Base-by-base conservation (phyloP, 805 yeast species). In the Candida nitratophila region DNA sequence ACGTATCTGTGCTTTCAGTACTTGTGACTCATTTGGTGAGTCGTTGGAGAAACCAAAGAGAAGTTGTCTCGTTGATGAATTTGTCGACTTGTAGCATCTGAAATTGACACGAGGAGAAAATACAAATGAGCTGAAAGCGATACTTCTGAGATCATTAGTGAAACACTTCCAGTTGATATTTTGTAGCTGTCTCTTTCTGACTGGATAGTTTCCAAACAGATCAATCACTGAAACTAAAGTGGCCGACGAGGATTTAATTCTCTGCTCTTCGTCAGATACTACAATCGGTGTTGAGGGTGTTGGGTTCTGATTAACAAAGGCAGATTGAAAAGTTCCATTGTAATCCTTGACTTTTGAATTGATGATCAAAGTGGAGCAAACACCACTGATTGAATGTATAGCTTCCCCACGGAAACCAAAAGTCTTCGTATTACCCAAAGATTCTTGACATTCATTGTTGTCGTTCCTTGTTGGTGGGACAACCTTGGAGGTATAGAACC, bases 331-430 rank as follows among this genome's bases (percentile, higher is more conserved):
- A 0, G 65, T 49, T 7, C 56, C 53, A 39, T 57, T 60, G 43
- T 50, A 58, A 6, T 54, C 59, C 15, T 44, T 46, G 0, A 61
- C 50, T 46, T 73, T 75, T 0, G 91, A 73, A 1, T 69, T 56
- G 1, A 86, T 58, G 0, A 68, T 53, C n/a, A 79, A 47, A 14
- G 68, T 57, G 0, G 81, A 65, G 31, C 57, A 54, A 7, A 77
- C 53, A 0, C 70, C 66, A n/a, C 75, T 59, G 3, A 87, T 63
- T 0, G 82, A 70, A 42, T 70, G 65, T 16, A 87, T 50, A 0
- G 93, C 84, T 51, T 81, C 85, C 1, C 96, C 96, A 40, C 86
- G 69, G 55, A 81, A 85, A 1, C 95, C 95, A 50, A 70, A 75
- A 0, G 83, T 75, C 1, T 43, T 42, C 3, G 73, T 76, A 1